Percentiles rank a stretch among this genome's conserved stretches.
Evolutionary conservation across 2,329 filamentous ascomycete species (phyloP).

Genomic region (Hypoxylon sp.): DNA sequence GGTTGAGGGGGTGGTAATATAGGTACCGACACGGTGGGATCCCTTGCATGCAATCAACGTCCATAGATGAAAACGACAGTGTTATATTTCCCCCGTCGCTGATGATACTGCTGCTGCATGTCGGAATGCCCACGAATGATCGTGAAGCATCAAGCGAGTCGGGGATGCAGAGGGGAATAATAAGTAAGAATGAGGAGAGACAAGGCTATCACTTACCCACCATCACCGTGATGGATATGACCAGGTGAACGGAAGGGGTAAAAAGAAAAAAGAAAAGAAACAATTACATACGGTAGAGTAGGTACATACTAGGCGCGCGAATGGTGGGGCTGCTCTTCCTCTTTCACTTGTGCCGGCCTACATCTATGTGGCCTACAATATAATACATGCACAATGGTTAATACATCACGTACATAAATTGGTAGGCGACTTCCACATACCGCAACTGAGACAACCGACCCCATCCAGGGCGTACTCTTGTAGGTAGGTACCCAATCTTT

Average conservation of each 20-base stretch:
- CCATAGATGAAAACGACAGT: conserved; percentile 32
- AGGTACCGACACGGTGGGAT: conserved; percentile 40
- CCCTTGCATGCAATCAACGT: conserved; percentile 46
- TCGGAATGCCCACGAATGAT: conserved; percentile 37
- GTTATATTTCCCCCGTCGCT: conserved; percentile 32
- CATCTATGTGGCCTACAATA: neutral
- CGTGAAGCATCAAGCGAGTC: conserved; percentile 24
- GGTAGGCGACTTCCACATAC: conserved; percentile 12
- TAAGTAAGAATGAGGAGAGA: conserved; percentile 16
- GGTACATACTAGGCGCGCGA: conserved; percentile 1
- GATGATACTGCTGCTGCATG: conserved; percentile 39
- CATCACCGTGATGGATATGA: conserved; percentile 3
- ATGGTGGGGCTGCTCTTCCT: conserved; percentile 20
- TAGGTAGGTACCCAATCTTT: conserved; percentile 18
- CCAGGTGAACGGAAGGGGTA: conserved; percentile 1
- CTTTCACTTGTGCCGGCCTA: conserved; percentile 13
- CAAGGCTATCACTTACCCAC: conserved; percentile 23
- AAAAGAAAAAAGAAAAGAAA: conserved; percentile 12
- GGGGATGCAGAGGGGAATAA: neutral
- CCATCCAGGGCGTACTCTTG: neutral
- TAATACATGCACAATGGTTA: neutral
- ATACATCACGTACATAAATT: conserved; percentile 1
- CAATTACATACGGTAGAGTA: neutral
- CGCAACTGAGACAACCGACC: conserved; percentile 25
- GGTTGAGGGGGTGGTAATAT: conserved; percentile 37